phyloP scores from a whole-genome alignment of 169 alveolate genomes.

The Theileria sp. region DNA sequence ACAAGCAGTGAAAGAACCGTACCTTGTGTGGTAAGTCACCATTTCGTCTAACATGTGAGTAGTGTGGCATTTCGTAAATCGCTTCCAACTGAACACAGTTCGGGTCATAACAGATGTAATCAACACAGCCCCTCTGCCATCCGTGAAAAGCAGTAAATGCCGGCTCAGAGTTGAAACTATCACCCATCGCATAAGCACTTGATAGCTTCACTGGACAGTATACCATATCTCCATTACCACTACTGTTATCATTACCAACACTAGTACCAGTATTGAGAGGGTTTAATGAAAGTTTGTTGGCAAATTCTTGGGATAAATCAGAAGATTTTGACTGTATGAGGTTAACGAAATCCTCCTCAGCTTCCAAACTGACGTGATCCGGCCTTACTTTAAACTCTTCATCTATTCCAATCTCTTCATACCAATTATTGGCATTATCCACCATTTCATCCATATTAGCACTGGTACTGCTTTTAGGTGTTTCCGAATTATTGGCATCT shows the following conservation, averaged over 20 bases:
- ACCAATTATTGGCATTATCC: slow-evolving; percentile 6
- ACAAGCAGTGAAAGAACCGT: too few species aligned
- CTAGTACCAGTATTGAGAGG: not conserved
- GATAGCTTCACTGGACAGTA: slow-evolving; percentile 55
- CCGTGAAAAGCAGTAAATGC: slow-evolving; percentile 84
- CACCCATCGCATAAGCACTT: slow-evolving; percentile 64
- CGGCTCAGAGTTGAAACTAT: slow-evolving; percentile 54
- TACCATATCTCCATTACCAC: slow-evolving; percentile 15
- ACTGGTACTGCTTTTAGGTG: not conserved
- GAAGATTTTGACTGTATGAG: not conserved
- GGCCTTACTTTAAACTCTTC: slow-evolving; percentile 4
- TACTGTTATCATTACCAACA: not conserved
- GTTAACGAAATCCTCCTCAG: not conserved
- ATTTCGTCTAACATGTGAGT: slow-evolving; percentile 37
- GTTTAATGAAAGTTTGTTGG: not conserved
- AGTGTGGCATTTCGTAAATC: slow-evolving; percentile 59
- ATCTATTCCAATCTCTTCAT: not conserved
- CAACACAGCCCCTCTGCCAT: slow-evolving; percentile 82
- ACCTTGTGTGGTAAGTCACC: slow-evolving; percentile 69
- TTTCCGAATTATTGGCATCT: not conserved
- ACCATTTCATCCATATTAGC: not conserved
- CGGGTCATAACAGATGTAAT: slow-evolving; percentile 75
- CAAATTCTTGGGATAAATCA: not conserved
- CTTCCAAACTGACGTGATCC: not conserved
- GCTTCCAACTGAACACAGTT: slow-evolving; percentile 61